Evolutionary conservation across 441 rosid species (phyloP), one percentile per base, ranked within the genome.

Genomic region (Theobroma grandiflorum): DNA sequence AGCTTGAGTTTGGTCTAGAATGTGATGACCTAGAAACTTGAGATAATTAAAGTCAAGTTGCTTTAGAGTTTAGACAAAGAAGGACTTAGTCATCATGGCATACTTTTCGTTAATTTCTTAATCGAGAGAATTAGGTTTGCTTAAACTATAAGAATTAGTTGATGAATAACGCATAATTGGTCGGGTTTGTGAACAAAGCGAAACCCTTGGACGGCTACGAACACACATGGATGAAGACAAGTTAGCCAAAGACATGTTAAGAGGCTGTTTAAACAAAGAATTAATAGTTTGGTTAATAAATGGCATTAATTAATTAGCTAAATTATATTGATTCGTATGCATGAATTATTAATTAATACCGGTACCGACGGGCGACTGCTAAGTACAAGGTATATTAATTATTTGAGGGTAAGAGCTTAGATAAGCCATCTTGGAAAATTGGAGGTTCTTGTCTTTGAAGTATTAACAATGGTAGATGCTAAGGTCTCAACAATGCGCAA

Each of bases 381-480:
- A 26, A 26, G 57, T 69, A 12, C 74, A 45, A 70, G 53, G 42
- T 70, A 20, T 42, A n/a, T 37, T 37, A 4, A 3, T 40, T 75
- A 45, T 45, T 61, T 62, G 18, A 59, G 22, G 11, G 31, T 42
- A 11, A 15, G 45, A 67, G 65, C 43, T 77, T 66, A 67, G 80
- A 68, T 68, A 69, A 68, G 62, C 74, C 49, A 68, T 77, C 74
- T 53, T 67, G 43, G 68, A 68, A 78, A 69, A 47, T 26, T 20
- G 31, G 53, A 11, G 43, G 67, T 69, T 33, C 66, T 57, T 77
- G 74, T 42, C 74, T 55, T 55, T 67, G 12, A 77, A 78, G 67
- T 35, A 57, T 35, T 69, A 4, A 67, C 69, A 31, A 1, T 15
- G 58, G 67, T 68, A 69, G 74, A 69, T 78, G 74, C 9, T 37